Evolutionary conservation across 2,329 filamentous ascomycete genomes (phyloP), one percentile per base, ranked within the genome.

Genomic region (Botrytis cinerea): DNA sequence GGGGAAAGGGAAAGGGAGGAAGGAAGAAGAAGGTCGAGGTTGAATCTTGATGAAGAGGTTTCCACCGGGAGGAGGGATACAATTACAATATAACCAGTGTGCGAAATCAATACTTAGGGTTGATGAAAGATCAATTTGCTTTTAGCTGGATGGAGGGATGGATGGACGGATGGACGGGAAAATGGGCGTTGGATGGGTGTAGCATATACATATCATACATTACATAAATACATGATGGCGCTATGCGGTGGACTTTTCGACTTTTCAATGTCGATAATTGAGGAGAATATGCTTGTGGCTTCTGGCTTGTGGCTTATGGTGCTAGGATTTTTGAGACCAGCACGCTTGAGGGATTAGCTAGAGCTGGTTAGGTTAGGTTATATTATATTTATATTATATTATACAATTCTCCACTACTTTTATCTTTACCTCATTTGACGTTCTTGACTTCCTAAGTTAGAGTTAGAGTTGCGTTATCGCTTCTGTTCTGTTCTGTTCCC

Each of bases 71-170:
- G 1, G 6, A 57, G 28, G 51, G 28, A 57, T 14, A 64, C 9
- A 46, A 46, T 22, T 35, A 35, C 32, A 60, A 35, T 10, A 57
- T 32, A 9, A 8, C 51, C 28, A 35, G 62, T 22, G 62, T 46
- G 40, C 61, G 43, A 22, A 45, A 45, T 60, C 57, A 25, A 64
- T 46, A n/a, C n/a, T 16, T n/a, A 1, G 6, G n/a, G 14, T 28
- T 54, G 46, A 6, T 28, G 4, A 25, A 20, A 28, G 35, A 54
- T 32, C 14, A 28, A 12, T 67, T 67, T 67, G 32, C 32, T 67
- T 67, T 67, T 67, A 51, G 64, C 64, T 54, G 46, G 62, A 14
- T 66, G 62, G 62, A 25, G 48, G 48, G 46, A n/a, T 67, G 63
- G 45, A n/a, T n/a, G 63, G 63, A 22, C 8, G 10, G 45, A 28